Percentiles rank a stretch among this genome's conserved stretches.
Conservation (phyloP, 2,329 filamentous ascomycete genomes). For the Xenoacremonium recifei region DNA sequence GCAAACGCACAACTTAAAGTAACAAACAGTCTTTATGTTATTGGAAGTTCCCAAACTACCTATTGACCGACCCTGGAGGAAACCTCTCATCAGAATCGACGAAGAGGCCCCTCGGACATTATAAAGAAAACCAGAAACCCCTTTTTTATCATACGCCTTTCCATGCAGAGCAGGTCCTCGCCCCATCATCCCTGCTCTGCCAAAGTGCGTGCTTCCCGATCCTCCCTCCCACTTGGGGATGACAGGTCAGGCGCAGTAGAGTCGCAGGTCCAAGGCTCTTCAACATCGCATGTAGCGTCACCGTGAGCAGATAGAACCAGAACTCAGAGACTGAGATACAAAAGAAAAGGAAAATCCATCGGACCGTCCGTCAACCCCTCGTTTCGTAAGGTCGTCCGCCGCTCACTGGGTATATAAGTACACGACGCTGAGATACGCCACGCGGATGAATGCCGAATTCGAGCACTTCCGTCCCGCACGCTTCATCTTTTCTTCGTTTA, state of each 20-base stretch:
- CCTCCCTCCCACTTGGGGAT: conserved; percentile 10
- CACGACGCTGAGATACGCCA: conserved; percentile 16
- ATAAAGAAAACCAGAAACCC: no score
- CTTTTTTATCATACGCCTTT: conserved; percentile 46
- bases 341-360: no score
- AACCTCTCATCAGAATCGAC: conserved; percentile 12
- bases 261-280: conserved; percentile 48
- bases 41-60: conserved; percentile 14
- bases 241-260: conserved; percentile 26
- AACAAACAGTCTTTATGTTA: conserved; percentile 18
- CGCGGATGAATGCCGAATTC: conserved; percentile 10
- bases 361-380: no score
- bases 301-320: conserved; percentile 17
- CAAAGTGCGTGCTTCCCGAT: conserved; percentile 15
- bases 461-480: conserved; percentile 18
- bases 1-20: conserved; percentile 1
- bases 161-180: conserved; percentile 49
- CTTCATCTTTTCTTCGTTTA: no score
- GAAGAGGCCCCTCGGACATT: conserved; percentile 9
- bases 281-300: conserved; percentile 34
- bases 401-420: conserved; percentile 25
- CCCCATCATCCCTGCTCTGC: conserved; percentile 47
- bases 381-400: no score
- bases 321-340: no score
- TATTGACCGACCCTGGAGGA: conserved; percentile 16